Base-by-base conservation (phyloP, 2,329 filamentous ascomycete genomes). In the Purpureocillium lavendulum region DNA sequence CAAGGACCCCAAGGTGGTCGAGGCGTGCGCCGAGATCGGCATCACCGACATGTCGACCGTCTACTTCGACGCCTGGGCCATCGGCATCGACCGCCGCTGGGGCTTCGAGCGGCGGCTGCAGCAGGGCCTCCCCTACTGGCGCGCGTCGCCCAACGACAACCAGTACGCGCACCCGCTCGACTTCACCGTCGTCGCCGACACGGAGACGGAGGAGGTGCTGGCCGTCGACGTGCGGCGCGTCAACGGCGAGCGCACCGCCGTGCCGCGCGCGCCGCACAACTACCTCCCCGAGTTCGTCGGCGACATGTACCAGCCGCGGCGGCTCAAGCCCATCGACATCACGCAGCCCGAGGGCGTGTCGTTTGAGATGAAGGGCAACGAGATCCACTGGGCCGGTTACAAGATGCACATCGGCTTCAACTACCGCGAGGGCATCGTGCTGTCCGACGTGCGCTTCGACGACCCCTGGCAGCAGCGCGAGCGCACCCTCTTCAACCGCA, bases 1-100 rank as follows among this genome's bases (percentile, higher is more conserved):
- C 43, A 74, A 74, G 48, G 82, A 89, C 49, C 69, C 80, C 0
- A 82, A 80, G 45, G 84, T 89, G 43, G 84, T 88, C 51, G 78
- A 87, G 58, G 82, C 85, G 53, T 90, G 85, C 53, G 74, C 71
- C 3, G 75, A 88, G 28, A 65, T 87, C 46, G 84, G 85, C 16
- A 87, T 90, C 45, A 70, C 79, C 49, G 83, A 89, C 50, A 90
- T 90, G 85, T 66, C 84, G 60, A 87, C 88, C 62, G 82, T 90
- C 29, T 89, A 84, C 61, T 83, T 85, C 57, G 85, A 90, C 58
- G 84, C 82, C 32, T 90, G 85, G 85, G 87, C 85, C 2, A 88
- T 90, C 59, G 85, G 85, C 26, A 84, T 85, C 46, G 85, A 90
- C 50, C 77, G 85, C 56, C 78, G 85, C 36, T 89, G 87, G 59